phyloP scores from a whole-genome alignment of 1,284 basidiomycete species.

The Afroboletus lepidellus region DNA sequence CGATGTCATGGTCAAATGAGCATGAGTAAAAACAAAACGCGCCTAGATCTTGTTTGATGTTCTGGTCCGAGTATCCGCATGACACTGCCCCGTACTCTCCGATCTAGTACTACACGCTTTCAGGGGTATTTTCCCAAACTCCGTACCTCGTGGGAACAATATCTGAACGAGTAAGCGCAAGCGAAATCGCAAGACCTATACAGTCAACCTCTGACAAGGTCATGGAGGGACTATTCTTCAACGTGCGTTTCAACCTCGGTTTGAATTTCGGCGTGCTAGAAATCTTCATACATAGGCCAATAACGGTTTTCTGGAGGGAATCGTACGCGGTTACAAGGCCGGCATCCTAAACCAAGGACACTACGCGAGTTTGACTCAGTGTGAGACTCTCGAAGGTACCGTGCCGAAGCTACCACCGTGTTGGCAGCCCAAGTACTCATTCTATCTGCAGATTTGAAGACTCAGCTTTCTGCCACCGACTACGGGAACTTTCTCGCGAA shows the following conservation, averaged over 20 bases:
- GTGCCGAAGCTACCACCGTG: slow-evolving; percentile 35
- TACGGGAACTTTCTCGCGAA: slow-evolving; percentile 99
- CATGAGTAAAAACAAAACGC: not conserved
- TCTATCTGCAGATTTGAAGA: slow-evolving; percentile 71
- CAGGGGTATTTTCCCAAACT: not conserved
- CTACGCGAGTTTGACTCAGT: slow-evolving; percentile 94
- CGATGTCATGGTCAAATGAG: not conserved
- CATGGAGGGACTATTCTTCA: slow-evolving; percentile 33
- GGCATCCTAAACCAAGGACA: slow-evolving; percentile 87
- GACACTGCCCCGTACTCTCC: too few relatives aligned
- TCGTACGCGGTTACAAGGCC: slow-evolving; percentile 93
- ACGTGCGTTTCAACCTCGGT: slow-evolving; percentile 21
- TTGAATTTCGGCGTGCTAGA: not conserved
- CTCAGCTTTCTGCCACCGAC: slow-evolving; percentile 93
- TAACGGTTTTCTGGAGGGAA: slow-evolving; percentile 86
- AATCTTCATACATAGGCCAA: slow-evolving; percentile 55
- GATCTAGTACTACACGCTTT: too few relatives aligned
- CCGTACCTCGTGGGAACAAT: slow-evolving; percentile 17
- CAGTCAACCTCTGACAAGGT: slow-evolving; percentile 8
- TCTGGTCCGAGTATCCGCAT: not conserved
- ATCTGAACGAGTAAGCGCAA: not conserved
- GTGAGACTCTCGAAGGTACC: slow-evolving; percentile 91
- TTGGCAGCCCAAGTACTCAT: slow-evolving; percentile 3
- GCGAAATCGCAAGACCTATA: not conserved
- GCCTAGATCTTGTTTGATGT: too few relatives aligned